These are phyloP conservation scores for Zygoascus hellenicus DNA, from an alignment of 1,139 yeast genomes.

Conservation along the genomic window DNA sequence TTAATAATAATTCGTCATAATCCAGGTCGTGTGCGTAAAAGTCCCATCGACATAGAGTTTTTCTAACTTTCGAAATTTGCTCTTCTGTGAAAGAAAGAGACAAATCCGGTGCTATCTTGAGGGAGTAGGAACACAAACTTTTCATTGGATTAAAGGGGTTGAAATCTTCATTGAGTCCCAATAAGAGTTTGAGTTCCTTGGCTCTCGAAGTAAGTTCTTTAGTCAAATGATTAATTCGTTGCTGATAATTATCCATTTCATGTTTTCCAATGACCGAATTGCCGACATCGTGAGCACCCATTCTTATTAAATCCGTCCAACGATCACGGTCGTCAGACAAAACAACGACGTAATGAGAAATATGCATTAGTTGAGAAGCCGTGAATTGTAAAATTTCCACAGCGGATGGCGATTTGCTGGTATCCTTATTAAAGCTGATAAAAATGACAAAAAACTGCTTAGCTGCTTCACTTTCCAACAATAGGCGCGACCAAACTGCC, in stretches of 20 bases:
- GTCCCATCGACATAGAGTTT: slow-evolving; percentile 30
- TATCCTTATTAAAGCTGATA: not conserved
- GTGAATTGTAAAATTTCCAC: slow-evolving; percentile 9
- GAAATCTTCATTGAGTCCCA: slow-evolving; percentile 13
- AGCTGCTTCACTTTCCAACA: slow-evolving; percentile 6
- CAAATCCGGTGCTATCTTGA: slow-evolving; percentile 1
- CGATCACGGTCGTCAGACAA: slow-evolving; percentile 12
- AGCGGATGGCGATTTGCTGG: not conserved
- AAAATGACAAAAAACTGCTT: slow-evolving; percentile 12
- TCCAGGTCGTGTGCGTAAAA: slow-evolving; percentile 65
- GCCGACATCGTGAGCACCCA: slow-evolving; percentile 17
- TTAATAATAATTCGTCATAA: slow-evolving; percentile 62
- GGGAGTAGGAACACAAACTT: slow-evolving; percentile 1
- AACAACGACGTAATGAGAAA: slow-evolving; percentile 17
- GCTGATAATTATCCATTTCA: slow-evolving; percentile 5
- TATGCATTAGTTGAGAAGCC: slow-evolving; percentile 13
- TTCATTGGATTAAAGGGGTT: slow-evolving; percentile 2
- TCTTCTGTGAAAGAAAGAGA: not conserved
- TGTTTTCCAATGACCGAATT: slow-evolving; percentile 5
- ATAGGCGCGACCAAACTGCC: not conserved
- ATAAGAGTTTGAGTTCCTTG: slow-evolving; percentile 13
- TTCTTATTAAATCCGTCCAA: slow-evolving; percentile 13
- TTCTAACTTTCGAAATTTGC: not conserved
- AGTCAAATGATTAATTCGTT: slow-evolving; percentile 8
- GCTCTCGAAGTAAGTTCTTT: slow-evolving; percentile 14